A percentile compares a stretch with the other conserved stretches of the same genome.
phyloP scores from a whole-genome alignment of 2,329 filamentous ascomycete species.

The Aspergillus ochraceoroseus region DNA sequence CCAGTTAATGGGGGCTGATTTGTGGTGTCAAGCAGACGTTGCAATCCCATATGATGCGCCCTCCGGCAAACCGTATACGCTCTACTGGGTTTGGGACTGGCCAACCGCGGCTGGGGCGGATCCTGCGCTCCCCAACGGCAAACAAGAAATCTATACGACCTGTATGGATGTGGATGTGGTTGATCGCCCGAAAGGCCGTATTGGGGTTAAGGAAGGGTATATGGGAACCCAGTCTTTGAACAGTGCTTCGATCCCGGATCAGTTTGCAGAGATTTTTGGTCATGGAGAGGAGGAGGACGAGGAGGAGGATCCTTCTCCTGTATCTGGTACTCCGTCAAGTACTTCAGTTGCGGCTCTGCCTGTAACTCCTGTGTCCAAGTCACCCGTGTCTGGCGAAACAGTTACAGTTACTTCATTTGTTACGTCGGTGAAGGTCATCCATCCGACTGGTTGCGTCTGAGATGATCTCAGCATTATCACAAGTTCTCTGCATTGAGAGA shows the following conservation, averaged over 20 bases:
- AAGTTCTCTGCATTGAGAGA: neutral
- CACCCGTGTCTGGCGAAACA: conserved; percentile 2
- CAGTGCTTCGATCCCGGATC: conserved; percentile 37
- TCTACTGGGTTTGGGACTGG: conserved; percentile 99
- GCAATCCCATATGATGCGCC: conserved; percentile 63
- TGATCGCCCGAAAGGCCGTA: conserved; percentile 20
- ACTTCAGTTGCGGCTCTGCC: neutral
- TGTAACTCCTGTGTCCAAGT: neutral
- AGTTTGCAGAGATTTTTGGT: conserved; percentile 34
- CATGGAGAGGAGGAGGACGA: neutral
- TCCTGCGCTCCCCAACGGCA: conserved; percentile 38
- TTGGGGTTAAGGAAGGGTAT: conserved; percentile 22
- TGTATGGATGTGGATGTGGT: conserved; percentile 48
- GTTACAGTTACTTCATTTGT: conserved; percentile 27
- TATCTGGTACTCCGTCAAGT: neutral
- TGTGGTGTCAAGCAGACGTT: conserved; percentile 78
- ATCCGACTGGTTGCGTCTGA: conserved; percentile 7
- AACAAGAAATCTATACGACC: conserved; percentile 47
- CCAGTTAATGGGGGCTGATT: conserved; percentile 52
- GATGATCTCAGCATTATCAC: neutral
- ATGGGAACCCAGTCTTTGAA: conserved; percentile 35
- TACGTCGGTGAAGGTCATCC: conserved; percentile 23
- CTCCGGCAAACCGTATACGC: conserved; percentile 63
- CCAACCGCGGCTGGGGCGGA: conserved; percentile 50
- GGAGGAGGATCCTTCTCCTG: too few relatives aligned